A percentile compares a stretch with the other conserved stretches of the same genome.
These are phyloP conservation scores for Sclerotinia borealis DNA, from an alignment of 2,329 filamentous ascomycete species.

Conservation along the genomic window DNA sequence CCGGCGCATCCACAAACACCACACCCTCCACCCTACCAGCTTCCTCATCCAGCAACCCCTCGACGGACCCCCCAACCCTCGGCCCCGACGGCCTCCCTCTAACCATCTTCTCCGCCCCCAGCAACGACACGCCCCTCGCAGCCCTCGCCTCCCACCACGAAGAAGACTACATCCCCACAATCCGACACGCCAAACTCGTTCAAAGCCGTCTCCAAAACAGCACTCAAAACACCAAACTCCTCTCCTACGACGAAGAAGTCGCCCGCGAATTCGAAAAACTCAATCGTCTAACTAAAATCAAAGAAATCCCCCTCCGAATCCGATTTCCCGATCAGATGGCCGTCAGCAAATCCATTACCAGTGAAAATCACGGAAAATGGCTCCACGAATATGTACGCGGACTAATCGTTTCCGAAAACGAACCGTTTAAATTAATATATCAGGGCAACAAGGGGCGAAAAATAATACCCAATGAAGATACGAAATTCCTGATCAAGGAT, in stretches of 20 bases:
- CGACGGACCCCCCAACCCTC: conserved; percentile 15
- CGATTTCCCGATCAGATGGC: conserved; percentile 78
- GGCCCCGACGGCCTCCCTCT: conserved; percentile 44
- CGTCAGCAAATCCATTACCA: conserved; percentile 66
- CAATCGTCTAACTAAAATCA: conserved; percentile 59
- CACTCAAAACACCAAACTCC: conserved; percentile 68
- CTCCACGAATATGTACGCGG: conserved; percentile 70
- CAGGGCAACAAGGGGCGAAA: conserved; percentile 28
- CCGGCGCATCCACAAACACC: conserved; percentile 1
- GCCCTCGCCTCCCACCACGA: conserved; percentile 63
- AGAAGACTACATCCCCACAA: conserved; percentile 68
- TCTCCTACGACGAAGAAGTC: conserved; percentile 75
- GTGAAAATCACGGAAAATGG: conserved; percentile 53
- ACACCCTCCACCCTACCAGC: not conserved
- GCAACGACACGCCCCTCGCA: conserved; percentile 67
- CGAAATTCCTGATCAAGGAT: conserved; percentile 60
- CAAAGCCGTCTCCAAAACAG: conserved; percentile 59
- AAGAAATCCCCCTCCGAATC: conserved; percentile 67
- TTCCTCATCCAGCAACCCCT: not conserved
- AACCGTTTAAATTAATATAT: conserved; percentile 64
- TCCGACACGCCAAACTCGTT: conserved; percentile 69
- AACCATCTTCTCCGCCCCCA: conserved; percentile 72
- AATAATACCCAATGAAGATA: conserved; percentile 38
- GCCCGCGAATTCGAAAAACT: conserved; percentile 60
- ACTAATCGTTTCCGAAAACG: conserved; percentile 58